These are phyloP conservation scores for Paradendryphiella salina DNA, from an alignment of 2,329 filamentous ascomycete species.

Conservation along the genomic window DNA sequence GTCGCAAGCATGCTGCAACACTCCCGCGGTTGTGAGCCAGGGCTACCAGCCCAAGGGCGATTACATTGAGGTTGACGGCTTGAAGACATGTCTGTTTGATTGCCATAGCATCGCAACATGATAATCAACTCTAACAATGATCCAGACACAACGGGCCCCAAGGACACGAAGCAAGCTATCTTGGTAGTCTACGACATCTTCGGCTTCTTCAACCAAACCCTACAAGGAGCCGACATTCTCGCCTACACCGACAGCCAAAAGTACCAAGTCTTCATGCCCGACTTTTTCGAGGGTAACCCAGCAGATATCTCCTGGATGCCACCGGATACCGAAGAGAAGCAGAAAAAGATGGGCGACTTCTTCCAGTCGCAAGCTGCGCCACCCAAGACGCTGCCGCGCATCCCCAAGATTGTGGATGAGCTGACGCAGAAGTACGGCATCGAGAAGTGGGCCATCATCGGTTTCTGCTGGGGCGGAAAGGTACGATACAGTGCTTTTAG, in stretches of 20 bases:
- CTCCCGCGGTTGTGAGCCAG: conserved; percentile 54
- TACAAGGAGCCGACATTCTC: conserved; percentile 67
- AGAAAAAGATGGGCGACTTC: conserved; percentile 62
- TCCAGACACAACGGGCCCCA: conserved; percentile 60
- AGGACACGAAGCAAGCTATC: conserved; percentile 60
- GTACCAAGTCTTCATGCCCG: conserved; percentile 87
- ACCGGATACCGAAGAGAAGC: conserved; percentile 63
- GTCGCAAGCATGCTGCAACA: conserved; percentile 52
- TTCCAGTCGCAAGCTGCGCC: conserved; percentile 61
- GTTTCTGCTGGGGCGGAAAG: conserved; percentile 64
- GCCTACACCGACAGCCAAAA: conserved; percentile 63
- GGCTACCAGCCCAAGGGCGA: conserved; percentile 62
- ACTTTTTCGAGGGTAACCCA: conserved; percentile 82
- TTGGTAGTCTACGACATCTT: conserved; percentile 66
- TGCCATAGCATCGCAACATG: background rate
- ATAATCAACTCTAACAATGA: background rate
- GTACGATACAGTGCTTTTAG: conserved; percentile 36
- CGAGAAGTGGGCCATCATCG: conserved; percentile 62
- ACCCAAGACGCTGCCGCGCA: conserved; percentile 59
- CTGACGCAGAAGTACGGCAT: conserved; percentile 55
- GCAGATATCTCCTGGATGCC: conserved; percentile 65
- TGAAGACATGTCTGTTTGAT: conserved; percentile 60
- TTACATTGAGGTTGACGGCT: conserved; percentile 61
- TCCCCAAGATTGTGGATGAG: conserved; percentile 60
- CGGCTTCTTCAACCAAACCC: conserved; percentile 64